Evolutionary conservation across 106 monocot species (phyloP).

Genomic region (Dendrobium huoshanense): DNA sequence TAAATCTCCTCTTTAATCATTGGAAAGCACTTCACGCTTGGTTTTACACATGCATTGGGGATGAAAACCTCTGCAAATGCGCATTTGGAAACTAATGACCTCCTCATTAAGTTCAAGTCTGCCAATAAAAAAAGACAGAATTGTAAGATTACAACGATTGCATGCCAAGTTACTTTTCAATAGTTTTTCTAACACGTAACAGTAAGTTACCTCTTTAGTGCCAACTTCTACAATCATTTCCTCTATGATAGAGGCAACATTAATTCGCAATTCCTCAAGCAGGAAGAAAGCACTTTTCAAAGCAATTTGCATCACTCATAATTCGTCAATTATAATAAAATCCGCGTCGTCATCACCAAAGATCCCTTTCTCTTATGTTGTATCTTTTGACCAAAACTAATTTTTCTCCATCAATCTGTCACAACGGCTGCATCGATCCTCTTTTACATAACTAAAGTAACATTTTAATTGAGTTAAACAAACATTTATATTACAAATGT

Average conservation of each 20-base stretch:
- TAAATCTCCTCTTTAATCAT: neutral
- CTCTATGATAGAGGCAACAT: neutral
- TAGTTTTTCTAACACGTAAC: neutral
- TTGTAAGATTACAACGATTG: too few relatives aligned
- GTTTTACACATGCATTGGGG: neutral
- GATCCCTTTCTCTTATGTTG: slow-evolving; percentile 6
- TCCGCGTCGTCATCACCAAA: slow-evolving; percentile 8
- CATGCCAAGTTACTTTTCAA: too few relatives aligned
- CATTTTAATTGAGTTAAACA: neutral
- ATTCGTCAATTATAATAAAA: slow-evolving; percentile 19
- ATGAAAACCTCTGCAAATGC: neutral
- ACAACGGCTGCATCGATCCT: neutral
- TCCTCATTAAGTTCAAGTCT: neutral
- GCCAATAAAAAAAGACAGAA: neutral
- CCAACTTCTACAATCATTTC: neutral
- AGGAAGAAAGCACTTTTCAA: neutral
- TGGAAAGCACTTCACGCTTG: neutral
- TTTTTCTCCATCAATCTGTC: neutral
- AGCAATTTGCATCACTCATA: slow-evolving; percentile 7
- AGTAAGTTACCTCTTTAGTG: slow-evolving; percentile 4
- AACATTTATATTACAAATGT: neutral
- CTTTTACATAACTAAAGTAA: neutral
- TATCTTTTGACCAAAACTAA: neutral
- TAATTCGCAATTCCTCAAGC: slow-evolving; percentile 2
- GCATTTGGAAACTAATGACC: neutral